Evolutionary conservation across 169 alveolate species (phyloP).

Genomic region (Toxoplasma gondii): DNA sequence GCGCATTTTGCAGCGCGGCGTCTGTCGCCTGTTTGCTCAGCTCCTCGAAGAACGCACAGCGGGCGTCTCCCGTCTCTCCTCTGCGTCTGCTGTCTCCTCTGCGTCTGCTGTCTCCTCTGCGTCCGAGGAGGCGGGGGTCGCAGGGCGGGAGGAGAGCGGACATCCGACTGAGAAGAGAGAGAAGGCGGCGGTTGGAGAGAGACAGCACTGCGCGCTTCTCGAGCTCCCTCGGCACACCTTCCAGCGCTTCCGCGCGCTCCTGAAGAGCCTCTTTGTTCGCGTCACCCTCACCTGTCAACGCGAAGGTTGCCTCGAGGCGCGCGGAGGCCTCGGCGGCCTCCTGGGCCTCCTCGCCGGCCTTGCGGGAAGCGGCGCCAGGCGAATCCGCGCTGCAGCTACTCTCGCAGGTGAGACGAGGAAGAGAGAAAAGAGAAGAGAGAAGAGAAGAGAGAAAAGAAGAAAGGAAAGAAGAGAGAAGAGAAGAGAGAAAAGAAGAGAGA

Average conservation of each 20-base stretch:
- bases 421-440: too few relatives aligned
- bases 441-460: too few relatives aligned
- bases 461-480: too few relatives aligned
- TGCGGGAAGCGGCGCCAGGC: not conserved
- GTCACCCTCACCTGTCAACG: not conserved
- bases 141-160: too few relatives aligned
- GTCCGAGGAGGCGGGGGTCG: too few relatives aligned
- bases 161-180: not conserved
- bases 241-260: not conserved
- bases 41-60: not conserved
- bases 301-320: not conserved
- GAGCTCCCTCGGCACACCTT: not conserved
- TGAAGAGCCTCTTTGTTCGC: not conserved
- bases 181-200: not conserved
- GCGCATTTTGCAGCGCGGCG: not conserved
- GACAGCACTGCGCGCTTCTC: conserved; percentile 18
- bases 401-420: not conserved
- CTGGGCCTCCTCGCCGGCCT: not conserved
- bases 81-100: too few relatives aligned
- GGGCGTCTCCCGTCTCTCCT: not conserved
- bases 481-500: too few relatives aligned
- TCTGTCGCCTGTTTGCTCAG: not conserved
- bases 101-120: too few relatives aligned
- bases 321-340: not conserved
- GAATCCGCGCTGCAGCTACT: not conserved